Percentiles rank a stretch among this genome's conserved stretches.
Conservation (phyloP, 2,329 filamentous ascomycete genomes). For the Aureobasidium sp. region DNA sequence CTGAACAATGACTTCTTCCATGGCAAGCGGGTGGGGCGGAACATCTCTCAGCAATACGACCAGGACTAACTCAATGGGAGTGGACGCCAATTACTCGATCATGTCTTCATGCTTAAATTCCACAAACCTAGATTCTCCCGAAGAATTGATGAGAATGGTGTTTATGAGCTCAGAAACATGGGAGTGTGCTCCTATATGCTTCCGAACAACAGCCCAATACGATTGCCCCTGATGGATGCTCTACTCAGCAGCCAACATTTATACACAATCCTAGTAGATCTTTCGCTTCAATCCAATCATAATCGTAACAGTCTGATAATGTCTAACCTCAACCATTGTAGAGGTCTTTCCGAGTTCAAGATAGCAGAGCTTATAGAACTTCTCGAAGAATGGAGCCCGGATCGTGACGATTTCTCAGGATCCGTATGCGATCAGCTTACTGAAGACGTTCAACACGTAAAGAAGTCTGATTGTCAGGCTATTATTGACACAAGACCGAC, state of each 20-base stretch:
- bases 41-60: background rate
- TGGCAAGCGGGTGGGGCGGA: background rate
- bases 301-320: background rate
- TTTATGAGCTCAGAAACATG: background rate
- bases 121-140: background rate
- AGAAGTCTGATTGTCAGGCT: background rate
- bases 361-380: background rate
- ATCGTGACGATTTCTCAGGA: background rate
- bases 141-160: background rate
- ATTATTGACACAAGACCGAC: background rate
- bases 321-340: background rate
- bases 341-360: background rate
- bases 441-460: background rate
- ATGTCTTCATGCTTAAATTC: background rate
- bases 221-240: background rate
- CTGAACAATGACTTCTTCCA: background rate
- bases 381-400: background rate
- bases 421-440: background rate
- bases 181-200: background rate
- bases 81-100: background rate
- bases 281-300: background rate
- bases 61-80: background rate
- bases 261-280: background rate
- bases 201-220: background rate
- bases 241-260: background rate